phyloP scores from a whole-genome alignment of 2,329 filamentous ascomycete genomes.

The Cryoendolithus antarcticus region DNA sequence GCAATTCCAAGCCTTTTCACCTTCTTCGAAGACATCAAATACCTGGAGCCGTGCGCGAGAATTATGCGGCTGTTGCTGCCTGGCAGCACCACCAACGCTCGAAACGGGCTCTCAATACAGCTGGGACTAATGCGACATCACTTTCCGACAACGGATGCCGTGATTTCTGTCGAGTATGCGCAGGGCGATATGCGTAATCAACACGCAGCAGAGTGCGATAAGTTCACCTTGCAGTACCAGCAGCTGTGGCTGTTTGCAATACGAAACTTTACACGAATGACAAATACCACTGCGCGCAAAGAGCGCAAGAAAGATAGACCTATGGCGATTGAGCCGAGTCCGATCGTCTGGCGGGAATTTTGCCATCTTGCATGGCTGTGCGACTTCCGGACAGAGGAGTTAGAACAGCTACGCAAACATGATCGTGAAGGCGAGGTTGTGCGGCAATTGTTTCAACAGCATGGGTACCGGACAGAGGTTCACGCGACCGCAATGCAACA shows the following conservation, averaged over 20 bases:
- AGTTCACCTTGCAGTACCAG: conserved; percentile 2
- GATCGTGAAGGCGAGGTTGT: not conserved
- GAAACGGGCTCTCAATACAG: not conserved
- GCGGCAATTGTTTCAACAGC: not conserved
- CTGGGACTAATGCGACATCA: conserved; percentile 4
- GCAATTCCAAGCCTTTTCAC: conserved; percentile 13
- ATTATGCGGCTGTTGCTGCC: conserved; percentile 5
- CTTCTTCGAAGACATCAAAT: conserved; percentile 16
- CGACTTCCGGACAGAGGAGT: conserved; percentile 2
- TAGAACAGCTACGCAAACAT: not conserved
- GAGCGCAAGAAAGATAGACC: conserved; percentile 5
- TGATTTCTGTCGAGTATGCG: conserved; percentile 3
- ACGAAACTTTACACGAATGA: conserved; percentile 7
- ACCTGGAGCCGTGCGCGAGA: conserved; percentile 11
- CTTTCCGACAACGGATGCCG: not conserved
- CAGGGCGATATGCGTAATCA: conserved; percentile 3
- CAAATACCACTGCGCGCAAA: conserved; percentile 5
- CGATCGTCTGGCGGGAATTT: conserved; percentile 3
- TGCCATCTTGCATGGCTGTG: conserved; percentile 1
- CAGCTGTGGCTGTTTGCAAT: conserved; percentile 10
- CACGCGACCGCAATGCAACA: not conserved
- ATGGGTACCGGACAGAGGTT: not conserved
- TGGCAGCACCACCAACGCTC: not conserved
- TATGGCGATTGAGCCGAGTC: conserved; percentile 4
- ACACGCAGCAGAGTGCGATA: not conserved